A percentile compares a stretch with the other conserved stretches of the same genome.
Evolutionary conservation across 805 yeast species (phyloP).

Genomic region (Candida easanensis): DNA sequence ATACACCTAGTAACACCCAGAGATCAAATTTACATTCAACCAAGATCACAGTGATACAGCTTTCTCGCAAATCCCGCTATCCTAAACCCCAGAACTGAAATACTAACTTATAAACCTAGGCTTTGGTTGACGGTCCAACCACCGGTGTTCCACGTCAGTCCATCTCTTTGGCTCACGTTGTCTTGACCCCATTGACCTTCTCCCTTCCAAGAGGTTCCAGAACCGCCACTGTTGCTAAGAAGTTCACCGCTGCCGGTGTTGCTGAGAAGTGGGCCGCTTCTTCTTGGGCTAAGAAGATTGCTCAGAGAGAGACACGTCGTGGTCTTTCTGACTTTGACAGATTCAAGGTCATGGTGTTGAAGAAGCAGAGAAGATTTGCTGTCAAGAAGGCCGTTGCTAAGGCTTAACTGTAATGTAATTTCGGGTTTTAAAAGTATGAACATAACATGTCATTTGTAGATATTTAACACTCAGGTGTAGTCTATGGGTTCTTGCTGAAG

Average conservation of each 20-base stretch:
- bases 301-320: conserved; percentile 91
- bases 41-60: too few relatives aligned
- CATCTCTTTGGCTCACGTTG: conserved; percentile 79
- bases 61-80: too few relatives aligned
- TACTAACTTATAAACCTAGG: conserved; percentile 44
- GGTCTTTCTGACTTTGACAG: conserved; percentile 96
- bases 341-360: conserved; percentile 97
- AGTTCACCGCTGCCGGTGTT: conserved; percentile 89
- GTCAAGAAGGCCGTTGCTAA: conserved; percentile 96
- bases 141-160: conserved; percentile 90
- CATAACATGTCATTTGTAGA: neutral
- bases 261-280: conserved; percentile 89
- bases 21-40: too few relatives aligned
- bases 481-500: too few relatives aligned
- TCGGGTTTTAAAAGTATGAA: conserved; percentile 9
- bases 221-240: conserved; percentile 81
- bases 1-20: too few relatives aligned
- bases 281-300: conserved; percentile 98
- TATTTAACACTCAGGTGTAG: too few relatives aligned
- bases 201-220: conserved; percentile 94
- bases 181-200: conserved; percentile 88
- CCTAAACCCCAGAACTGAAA: neutral
- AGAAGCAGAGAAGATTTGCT: conserved; percentile 95
- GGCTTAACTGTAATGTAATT: conserved; percentile 51
- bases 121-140: conserved; percentile 94